A percentile compares a stretch with the other conserved stretches of the same genome.
Conservation (phyloP, 768 basidiomycete species). For the Boletus pseudo-olivaceus region DNA sequence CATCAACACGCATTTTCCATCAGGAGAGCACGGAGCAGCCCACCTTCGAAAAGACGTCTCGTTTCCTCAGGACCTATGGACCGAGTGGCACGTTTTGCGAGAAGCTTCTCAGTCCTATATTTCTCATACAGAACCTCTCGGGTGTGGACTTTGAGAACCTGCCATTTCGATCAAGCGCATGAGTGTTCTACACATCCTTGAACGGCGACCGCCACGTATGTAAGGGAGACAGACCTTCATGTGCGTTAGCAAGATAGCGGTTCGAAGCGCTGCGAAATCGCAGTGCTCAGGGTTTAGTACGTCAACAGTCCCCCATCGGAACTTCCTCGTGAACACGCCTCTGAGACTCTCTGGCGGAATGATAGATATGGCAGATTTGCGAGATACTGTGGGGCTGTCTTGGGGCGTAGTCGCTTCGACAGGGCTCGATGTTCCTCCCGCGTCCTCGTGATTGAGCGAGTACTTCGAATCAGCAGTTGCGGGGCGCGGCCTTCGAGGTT, state of each 20-base stretch:
- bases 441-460: slow-evolving; percentile 17
- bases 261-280: slow-evolving; percentile 82
- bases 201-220: slow-evolving; percentile 18
- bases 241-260: slow-evolving; percentile 80
- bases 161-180: slow-evolving; percentile 10
- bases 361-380: slow-evolving; percentile 34
- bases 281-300: slow-evolving; percentile 84
- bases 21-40: slow-evolving; percentile 23
- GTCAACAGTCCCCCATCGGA: slow-evolving; percentile 86
- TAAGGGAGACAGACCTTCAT: slow-evolving; percentile 57
- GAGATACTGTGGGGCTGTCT: slow-evolving; percentile 37
- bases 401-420: slow-evolving; percentile 34
- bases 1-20: slow-evolving; percentile 24
- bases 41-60: slow-evolving; percentile 71
- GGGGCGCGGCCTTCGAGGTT: slow-evolving; percentile 16
- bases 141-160: slow-evolving; percentile 81
- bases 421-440: slow-evolving; percentile 14
- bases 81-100: slow-evolving; percentile 79
- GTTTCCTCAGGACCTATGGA: slow-evolving; percentile 74
- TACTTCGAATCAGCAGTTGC: slow-evolving; percentile 19
- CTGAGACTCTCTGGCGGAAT: slow-evolving; percentile 64
- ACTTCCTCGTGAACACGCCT: slow-evolving; percentile 74
- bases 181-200: slow-evolving; percentile 2
- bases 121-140: slow-evolving; percentile 91
- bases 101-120: slow-evolving; percentile 87